These are phyloP conservation scores for Pythium grandisporangium DNA, from an alignment of 352 stramenopile genomes.

Conservation along the genomic window DNA sequence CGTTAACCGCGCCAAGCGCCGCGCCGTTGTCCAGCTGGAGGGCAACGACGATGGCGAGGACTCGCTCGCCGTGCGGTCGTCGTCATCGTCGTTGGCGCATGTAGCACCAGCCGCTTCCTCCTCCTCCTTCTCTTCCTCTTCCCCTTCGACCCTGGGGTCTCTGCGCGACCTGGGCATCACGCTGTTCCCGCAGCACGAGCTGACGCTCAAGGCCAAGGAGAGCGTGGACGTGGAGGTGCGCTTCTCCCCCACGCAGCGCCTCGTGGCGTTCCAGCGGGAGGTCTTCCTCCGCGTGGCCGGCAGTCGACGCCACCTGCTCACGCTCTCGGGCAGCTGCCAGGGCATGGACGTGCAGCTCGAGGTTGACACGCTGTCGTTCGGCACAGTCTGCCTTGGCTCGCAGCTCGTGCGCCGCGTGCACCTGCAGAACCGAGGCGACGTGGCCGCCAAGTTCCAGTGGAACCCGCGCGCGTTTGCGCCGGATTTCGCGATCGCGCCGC, in stretches of 20 bases:
- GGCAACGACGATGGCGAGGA: conserved; percentile 22
- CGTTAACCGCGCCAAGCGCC: conserved; percentile 80
- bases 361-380: conserved; percentile 86
- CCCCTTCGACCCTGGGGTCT: too few relatives aligned
- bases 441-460: conserved; percentile 87
- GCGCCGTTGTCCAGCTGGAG: conserved; percentile 53
- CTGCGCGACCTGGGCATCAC: conserved; percentile 42
- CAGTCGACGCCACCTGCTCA: conserved; percentile 64
- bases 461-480: conserved; percentile 54
- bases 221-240: conserved; percentile 61
- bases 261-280: conserved; percentile 54
- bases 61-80: conserved; percentile 4
- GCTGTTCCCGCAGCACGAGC: conserved; percentile 50
- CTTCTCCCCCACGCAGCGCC: conserved; percentile 62
- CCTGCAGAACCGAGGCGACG: conserved; percentile 88
- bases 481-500: conserved; percentile 76
- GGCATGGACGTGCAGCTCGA: conserved; percentile 89
- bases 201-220: conserved; percentile 72
- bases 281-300: conserved; percentile 58
- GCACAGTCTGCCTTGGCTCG: conserved; percentile 82
- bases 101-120: too few relatives aligned
- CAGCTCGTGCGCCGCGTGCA: conserved; percentile 75
- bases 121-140: too few relatives aligned
- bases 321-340: conserved; percentile 76
- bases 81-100: too few relatives aligned